Conservation (phyloP, 257 asterid genomes). For the Galeopsis tetrahit region DNA sequence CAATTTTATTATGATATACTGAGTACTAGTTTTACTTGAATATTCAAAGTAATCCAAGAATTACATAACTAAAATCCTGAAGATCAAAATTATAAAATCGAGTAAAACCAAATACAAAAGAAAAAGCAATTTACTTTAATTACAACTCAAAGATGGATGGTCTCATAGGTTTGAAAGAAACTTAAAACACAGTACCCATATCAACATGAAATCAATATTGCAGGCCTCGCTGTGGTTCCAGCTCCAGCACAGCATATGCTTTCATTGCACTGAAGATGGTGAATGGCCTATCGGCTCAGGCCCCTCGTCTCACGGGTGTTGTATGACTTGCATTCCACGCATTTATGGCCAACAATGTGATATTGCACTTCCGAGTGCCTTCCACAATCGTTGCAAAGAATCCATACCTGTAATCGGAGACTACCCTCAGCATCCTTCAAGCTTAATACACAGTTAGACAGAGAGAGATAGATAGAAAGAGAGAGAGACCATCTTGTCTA, state of each 20-base stretch:
- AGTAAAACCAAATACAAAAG: background rate
- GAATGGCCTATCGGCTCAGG: slow-evolving; percentile 13
- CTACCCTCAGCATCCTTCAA: background rate
- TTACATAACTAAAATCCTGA: background rate
- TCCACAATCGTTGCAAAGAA: slow-evolving; percentile 79
- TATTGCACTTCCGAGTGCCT: slow-evolving; percentile 59
- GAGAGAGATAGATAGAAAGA: background rate
- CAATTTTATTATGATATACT: background rate
- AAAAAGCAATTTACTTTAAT: background rate
- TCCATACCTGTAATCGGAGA: slow-evolving; percentile 54
- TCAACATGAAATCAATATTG: background rate
- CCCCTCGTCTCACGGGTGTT: slow-evolving; percentile 68
- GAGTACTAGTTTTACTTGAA: background rate
- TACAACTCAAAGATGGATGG: background rate
- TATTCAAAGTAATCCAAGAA: background rate
- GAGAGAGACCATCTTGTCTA: slow-evolving; percentile 48
- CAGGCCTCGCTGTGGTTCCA: background rate
- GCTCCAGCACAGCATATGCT: slow-evolving; percentile 3
- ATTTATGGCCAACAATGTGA: slow-evolving; percentile 65
- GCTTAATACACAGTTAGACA: background rate
- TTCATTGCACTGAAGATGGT: background rate
- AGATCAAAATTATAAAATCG: too few species aligned
- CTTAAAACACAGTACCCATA: background rate
- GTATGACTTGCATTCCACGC: slow-evolving; percentile 69
- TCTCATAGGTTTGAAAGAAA: background rate